These are phyloP conservation scores for Xylaria bambusicola DNA, from an alignment of 495 filamentous ascomycete genomes.

Conservation along the genomic window DNA sequence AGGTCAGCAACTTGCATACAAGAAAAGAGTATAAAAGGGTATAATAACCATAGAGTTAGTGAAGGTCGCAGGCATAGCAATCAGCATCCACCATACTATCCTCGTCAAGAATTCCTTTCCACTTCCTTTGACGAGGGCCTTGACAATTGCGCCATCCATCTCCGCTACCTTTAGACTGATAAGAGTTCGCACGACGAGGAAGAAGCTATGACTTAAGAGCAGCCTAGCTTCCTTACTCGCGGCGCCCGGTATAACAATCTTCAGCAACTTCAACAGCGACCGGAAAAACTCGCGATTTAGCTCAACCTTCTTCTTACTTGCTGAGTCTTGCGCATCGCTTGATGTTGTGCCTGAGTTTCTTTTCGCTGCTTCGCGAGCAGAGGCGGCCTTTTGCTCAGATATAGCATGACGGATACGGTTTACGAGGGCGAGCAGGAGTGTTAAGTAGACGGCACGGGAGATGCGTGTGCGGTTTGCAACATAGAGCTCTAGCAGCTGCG, in stretches of 20 bases:
- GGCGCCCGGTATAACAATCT: slow-evolving; percentile 88
- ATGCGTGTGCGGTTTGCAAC: slow-evolving; percentile 83
- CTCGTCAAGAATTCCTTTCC: slow-evolving; percentile 88
- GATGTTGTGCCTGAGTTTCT: slow-evolving; percentile 59
- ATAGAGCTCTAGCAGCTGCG: slow-evolving; percentile 74
- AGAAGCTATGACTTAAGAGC: slow-evolving; percentile 79
- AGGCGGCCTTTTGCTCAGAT: slow-evolving; percentile 87
- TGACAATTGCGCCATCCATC: slow-evolving; percentile 90
- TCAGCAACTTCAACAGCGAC: slow-evolving; percentile 74
- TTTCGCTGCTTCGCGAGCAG: slow-evolving; percentile 66
- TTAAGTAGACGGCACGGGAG: slow-evolving; percentile 87
- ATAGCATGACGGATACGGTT: slow-evolving; percentile 92
- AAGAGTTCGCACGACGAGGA: slow-evolving; percentile 80
- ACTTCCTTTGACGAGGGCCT: slow-evolving; percentile 84
- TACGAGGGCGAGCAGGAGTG: slow-evolving; percentile 83
- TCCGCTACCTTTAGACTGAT: slow-evolving; percentile 95
- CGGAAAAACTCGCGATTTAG: slow-evolving; percentile 95
- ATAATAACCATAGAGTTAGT: slow-evolving; percentile 94
- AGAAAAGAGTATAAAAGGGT: background rate
- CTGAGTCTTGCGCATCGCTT: slow-evolving; percentile 40
- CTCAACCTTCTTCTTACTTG: slow-evolving; percentile 80
- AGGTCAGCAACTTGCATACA: background rate
- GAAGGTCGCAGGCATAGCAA: slow-evolving; percentile 95
- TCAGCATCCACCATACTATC: slow-evolving; percentile 97
- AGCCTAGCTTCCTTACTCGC: slow-evolving; percentile 84